Percentiles rank a stretch among this genome's conserved stretches.
Evolutionary conservation across 2,329 filamentous ascomycete genomes (phyloP).

Genomic region (Verticillium zaregamsianum): DNA sequence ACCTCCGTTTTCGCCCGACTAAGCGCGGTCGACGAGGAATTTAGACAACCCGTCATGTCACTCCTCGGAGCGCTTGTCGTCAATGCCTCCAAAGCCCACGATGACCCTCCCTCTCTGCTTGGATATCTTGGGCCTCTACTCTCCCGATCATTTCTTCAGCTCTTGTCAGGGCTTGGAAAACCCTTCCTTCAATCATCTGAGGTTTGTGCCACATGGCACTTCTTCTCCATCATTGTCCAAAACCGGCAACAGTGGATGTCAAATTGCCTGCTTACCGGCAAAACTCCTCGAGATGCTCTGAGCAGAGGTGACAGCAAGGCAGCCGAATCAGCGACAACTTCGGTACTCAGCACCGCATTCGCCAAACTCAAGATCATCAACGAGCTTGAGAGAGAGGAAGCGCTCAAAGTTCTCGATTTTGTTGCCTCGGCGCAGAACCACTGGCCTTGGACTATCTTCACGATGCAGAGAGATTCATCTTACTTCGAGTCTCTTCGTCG

Average conservation of each 20-base stretch:
- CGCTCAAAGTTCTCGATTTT: conserved; percentile 78
- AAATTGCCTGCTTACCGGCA: conserved; percentile 85
- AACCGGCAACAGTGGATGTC: conserved; percentile 96
- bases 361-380: conserved; percentile 64
- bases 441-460: conserved; percentile 91
- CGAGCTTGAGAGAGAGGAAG: conserved; percentile 58
- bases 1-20: conserved; percentile 73
- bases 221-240: conserved; percentile 81
- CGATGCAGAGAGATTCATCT: conserved; percentile 66
- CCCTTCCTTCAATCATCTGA: conserved; percentile 65
- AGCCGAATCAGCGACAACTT: conserved; percentile 46
- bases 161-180: conserved; percentile 72
- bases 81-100: conserved; percentile 58
- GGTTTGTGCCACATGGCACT: conserved; percentile 71
- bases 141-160: conserved; percentile 77
- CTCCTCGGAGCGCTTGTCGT: conserved; percentile 72
- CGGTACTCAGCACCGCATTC: conserved; percentile 72
- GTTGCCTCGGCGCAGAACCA: conserved; percentile 85
- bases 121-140: conserved; percentile 81
- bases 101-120: conserved; percentile 90
- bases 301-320: conserved; percentile 47
- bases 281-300: conserved; percentile 73
- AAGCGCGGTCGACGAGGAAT: conserved; percentile 65
- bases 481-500: conserved; percentile 70
- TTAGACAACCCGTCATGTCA: conserved; percentile 60